These are phyloP conservation scores for Leishmania tarentolae DNA, from an alignment of 208 protist species.

Conservation along the genomic window DNA sequence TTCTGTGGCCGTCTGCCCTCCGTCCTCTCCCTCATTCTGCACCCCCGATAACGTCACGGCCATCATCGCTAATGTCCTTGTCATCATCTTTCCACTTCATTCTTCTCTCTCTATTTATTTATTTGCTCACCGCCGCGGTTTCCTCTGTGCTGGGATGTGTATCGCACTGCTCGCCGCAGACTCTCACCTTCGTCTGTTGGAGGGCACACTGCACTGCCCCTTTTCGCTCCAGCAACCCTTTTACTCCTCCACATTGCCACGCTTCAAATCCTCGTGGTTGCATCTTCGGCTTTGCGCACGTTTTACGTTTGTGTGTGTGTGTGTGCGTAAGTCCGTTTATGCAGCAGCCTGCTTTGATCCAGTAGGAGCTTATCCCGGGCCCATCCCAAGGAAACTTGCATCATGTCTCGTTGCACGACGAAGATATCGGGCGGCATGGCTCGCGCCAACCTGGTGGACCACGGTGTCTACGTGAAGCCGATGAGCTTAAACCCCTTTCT, in stretches of 20 bases:
- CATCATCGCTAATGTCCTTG: not conserved
- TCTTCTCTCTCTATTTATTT: not conserved
- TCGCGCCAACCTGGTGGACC: conserved; percentile 69
- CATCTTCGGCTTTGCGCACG: not conserved
- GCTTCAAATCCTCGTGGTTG: not conserved
- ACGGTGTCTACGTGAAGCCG: conserved; percentile 76
- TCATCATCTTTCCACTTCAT: not conserved
- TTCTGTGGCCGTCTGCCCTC: not conserved
- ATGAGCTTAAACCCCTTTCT: conserved; percentile 79
- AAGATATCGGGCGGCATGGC: conserved; percentile 66
- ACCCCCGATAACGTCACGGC: not conserved
- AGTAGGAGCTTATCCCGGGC: not conserved
- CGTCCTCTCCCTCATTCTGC: not conserved
- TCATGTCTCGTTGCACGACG: conserved; percentile 59
- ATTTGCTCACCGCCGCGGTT: not conserved
- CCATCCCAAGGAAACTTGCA: not conserved
- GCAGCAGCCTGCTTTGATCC: not conserved
- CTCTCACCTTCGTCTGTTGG: not conserved
- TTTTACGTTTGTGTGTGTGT: not conserved
- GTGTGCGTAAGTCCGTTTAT: not conserved
- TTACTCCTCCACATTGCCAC: not conserved
- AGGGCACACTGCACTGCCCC: not conserved
- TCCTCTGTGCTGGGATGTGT: not conserved
- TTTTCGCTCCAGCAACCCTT: not conserved
- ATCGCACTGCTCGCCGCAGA: not conserved